phyloP scores from a whole-genome alignment of 1,139 yeast genomes.

The Hemisphaericaspora xylanilytica region DNA sequence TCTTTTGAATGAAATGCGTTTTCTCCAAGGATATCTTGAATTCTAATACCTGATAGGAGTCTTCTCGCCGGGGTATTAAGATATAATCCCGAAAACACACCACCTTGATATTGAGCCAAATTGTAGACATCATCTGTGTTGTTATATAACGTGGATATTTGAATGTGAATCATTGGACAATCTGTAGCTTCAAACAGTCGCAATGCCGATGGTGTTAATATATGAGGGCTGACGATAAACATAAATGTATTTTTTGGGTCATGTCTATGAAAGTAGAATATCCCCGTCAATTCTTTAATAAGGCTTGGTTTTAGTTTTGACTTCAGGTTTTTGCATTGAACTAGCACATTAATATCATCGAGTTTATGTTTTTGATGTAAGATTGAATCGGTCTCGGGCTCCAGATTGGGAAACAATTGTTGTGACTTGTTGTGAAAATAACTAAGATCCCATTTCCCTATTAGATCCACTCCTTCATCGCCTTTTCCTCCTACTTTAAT shows the following conservation, averaged over 20 bases:
- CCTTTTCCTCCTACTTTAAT: slow-evolving; percentile 59
- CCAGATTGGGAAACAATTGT: slow-evolving; percentile 11
- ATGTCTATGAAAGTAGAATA: slow-evolving; percentile 40
- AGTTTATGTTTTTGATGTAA: slow-evolving; percentile 12
- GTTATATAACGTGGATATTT: slow-evolving; percentile 33
- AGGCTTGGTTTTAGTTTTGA: slow-evolving; percentile 50
- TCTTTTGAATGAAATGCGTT: background rate
- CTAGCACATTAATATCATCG: slow-evolving; percentile 36
- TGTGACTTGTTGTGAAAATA: slow-evolving; percentile 20
- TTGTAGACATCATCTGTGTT: slow-evolving; percentile 29
- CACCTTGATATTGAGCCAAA: slow-evolving; percentile 33
- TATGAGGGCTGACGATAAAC: slow-evolving; percentile 56
- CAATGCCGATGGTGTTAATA: slow-evolving; percentile 58
- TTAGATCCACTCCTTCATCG: slow-evolving; percentile 72
- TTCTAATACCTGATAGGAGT: slow-evolving; percentile 38
- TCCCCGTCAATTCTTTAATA: slow-evolving; percentile 59
- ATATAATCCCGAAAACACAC: slow-evolving; percentile 38
- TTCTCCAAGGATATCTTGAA: slow-evolving; percentile 6
- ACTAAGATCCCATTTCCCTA: slow-evolving; percentile 56
- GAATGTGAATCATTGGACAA: slow-evolving; percentile 55
- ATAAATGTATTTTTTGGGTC: slow-evolving; percentile 15
- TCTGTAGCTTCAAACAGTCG: slow-evolving; percentile 51
- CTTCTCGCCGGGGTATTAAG: slow-evolving; percentile 44
- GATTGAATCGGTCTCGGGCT: slow-evolving; percentile 6
- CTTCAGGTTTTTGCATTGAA: slow-evolving; percentile 58